Base-by-base conservation (phyloP, 441 rosid genomes). In the Daphne laureola region DNA sequence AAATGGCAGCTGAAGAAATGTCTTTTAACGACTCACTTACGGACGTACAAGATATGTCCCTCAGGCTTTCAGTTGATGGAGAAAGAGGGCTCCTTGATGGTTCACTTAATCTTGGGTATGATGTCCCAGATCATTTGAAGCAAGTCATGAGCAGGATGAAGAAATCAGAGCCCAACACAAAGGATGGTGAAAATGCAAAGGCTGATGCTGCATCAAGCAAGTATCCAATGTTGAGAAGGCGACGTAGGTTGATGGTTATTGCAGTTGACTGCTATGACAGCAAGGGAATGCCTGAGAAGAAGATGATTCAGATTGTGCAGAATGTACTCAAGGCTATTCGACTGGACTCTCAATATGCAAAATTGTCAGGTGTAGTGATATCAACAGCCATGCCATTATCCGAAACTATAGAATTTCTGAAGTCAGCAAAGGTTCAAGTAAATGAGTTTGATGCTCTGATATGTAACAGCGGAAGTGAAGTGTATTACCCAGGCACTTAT, bases 11-110 rank as follows among this genome's bases (percentile, higher is more conserved):
- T 2, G 83, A 86, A 54, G 83, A 72, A 53, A 78, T 77, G 4
- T 92, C 96, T 44, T 74, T 88, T 18, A 88, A 86, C 58, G 98
- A 92, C 64, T 92, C 98, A 14, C 85, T 92, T 11, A 86, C 58
- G 72, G 97, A 89, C 27, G 97, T 84, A 56, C 96, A 84, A 59
- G 97, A 92, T 67, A 89, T 92, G 90, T 92, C 97, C 49, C 86
- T 92, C 2, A 74, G 98, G 72, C 90, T 92, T 58, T 92, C 97
- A 9, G 71, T 92, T 44, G 98, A 92, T 51, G 98, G 98, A 54
- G 96, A 91, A 5, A 88, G 76, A 57, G 63, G 79, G 12, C 82
- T 84, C 1, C 56, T 78, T n/a, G 81, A 69, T 62, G 60, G 65
- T 3, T 47, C 77, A 25, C 12, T 66, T n/a, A 83, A 78, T 59